Evolutionary conservation across 2,329 filamentous ascomycete species (phyloP), one percentile per base, ranked within the genome.

Genomic region (Hysterium pulicare): DNA sequence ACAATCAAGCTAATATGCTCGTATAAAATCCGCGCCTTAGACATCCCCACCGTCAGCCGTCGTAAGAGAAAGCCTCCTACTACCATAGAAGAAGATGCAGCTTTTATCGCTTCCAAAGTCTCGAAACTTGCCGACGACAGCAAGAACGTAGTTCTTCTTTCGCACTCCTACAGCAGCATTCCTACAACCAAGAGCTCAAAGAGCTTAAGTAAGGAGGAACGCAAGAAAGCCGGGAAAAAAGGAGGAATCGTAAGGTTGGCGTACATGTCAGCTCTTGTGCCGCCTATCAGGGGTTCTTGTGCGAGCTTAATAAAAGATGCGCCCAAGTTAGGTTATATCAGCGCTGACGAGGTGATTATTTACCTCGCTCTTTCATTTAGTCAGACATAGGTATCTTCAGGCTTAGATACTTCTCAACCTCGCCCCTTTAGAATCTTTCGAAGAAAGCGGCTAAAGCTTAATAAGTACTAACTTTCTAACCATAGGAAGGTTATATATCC

Each of bases 101-200:
- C 50, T 11, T 48, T 53, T 32, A 60, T 69, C 19, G 54, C 49
- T 17, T 38, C 42, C 6, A 54, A 43, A 10, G 49, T 54, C 10
- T 34, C 38, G 11, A 49, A 50, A 15, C 40, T 66, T 3, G 53
- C 52, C 22, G 56, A 62, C 4, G 48, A 61, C 34, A 66, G 58
- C 13, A 62, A 65, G 40, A 59, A 70, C 16, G 49, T 70, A 15
- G 48, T 69, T 3, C 30, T 71, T 9, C 42, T 67, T 5, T 58
- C 56, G 37, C 68, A 71, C 45, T 69, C 64, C 5, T 69, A 69
- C 46, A 58, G 65, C 16, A 68, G 63, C 2, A 38, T 64, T 30
- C 55, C 58, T 0, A 54, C 53, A 5, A 60, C 53, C 7, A 49
- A 67, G 35, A 49, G 46, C 23, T 33, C 58, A 9, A 57, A 66